Evolutionary conservation across 306 rosid species (phyloP), one percentile per base, ranked within the genome.

Genomic region (Phaseolus lunatus): DNA sequence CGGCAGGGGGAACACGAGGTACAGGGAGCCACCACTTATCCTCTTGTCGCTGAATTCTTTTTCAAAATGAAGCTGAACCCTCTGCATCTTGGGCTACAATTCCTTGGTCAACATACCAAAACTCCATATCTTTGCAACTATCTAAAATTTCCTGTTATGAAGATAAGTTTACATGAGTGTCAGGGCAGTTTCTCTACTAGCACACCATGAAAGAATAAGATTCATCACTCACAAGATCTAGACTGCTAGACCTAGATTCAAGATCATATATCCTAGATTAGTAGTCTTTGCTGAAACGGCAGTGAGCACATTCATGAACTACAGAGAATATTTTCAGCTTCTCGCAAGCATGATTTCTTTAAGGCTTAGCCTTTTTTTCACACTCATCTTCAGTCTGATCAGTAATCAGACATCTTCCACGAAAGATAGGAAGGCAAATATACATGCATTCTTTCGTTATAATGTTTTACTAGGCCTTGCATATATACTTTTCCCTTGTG

Each of bases 21-120:
- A 94, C 98, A 6, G 97, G 97, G 0, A 94, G 91, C 98, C 98
- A 92, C 98, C 98, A 94, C 79, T 94, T 94, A 80, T 92, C 96
- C 74, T 92, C 97, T 87, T 94, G 95, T 78, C 97, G 83, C 19
- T 89, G 97, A 68, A 83, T 66, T 65, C 83, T 77, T 73, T 86
- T 89, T 78, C 85, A 89, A 41, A 92, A 94, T 13, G 98, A 92
- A 70, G 89, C 85, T 7, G 96, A 88, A 20, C 95, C 95, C 72
- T 90, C 92, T 9, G 87, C 87, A 53, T 89, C 95, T 24, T 87
- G 85, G 35, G 97, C 86, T 22, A 86, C 73, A 12, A 94, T 90
- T 67, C 98, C 97, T 87, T 94, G 96, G 80, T 94, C 98, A n/a
- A 92, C 93, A 82, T 94, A 94, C 98, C 98, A 94, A 83, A 94